Percentiles rank a stretch among this genome's conserved stretches.
phyloP scores from a whole-genome alignment of 164 flowering plant species.

The Protea cynaroides region DNA sequence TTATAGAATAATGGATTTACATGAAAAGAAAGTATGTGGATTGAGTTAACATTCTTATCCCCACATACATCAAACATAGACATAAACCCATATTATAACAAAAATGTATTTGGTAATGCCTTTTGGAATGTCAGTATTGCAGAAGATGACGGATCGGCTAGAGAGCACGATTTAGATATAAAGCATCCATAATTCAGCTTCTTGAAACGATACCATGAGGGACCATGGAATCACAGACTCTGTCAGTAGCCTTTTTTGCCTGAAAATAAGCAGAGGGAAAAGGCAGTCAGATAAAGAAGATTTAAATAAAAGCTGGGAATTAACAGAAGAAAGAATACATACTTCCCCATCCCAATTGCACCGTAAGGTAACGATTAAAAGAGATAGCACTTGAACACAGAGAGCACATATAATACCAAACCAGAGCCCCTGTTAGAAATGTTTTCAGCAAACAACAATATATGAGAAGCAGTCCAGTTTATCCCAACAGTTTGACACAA shows the following conservation, averaged over 20 bases:
- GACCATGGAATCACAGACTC: conserved; percentile 7
- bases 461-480: background rate
- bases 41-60: too few species aligned
- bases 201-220: background rate
- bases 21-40: too few species aligned
- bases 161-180: too few species aligned
- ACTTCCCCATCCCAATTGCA: background rate
- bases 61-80: too few species aligned
- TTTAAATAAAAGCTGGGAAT: too few species aligned
- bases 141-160: too few species aligned
- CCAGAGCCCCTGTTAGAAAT: background rate
- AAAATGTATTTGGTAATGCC: too few species aligned
- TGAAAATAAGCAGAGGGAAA: background rate
- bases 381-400: background rate
- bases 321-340: background rate
- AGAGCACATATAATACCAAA: background rate
- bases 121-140: too few species aligned
- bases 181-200: background rate
- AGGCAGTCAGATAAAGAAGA: too few species aligned
- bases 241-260: conserved; percentile 13
- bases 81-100: too few species aligned
- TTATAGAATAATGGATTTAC: too few species aligned
- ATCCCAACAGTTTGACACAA: background rate
- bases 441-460: background rate
- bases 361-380: background rate